A percentile compares a stretch with the other conserved stretches of the same genome.
Evolutionary conservation across 805 yeast species (phyloP).

Genomic region (Cyberlindnera americana): DNA sequence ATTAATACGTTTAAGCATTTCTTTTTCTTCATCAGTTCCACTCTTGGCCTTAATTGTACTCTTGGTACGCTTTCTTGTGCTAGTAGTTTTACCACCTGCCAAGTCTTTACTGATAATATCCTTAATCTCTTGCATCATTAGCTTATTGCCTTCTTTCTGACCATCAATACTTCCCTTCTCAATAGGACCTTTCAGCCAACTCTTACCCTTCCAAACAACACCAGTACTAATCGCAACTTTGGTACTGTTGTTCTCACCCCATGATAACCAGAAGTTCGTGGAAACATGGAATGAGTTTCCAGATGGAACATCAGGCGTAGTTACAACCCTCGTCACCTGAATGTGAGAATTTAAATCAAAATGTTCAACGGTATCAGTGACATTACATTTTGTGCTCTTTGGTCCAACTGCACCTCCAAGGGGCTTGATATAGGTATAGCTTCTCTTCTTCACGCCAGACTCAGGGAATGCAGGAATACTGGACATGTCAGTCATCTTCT

Average conservation of each 20-base stretch:
- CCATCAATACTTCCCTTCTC: slow-evolving; percentile 77
- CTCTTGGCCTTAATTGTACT: slow-evolving; percentile 3
- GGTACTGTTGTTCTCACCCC: slow-evolving; percentile 59
- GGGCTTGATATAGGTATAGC: slow-evolving; percentile 68
- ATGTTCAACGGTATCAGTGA: slow-evolving; percentile 55
- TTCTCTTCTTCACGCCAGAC: slow-evolving; percentile 35
- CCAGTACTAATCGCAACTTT: slow-evolving; percentile 50
- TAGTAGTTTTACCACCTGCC: slow-evolving; percentile 16
- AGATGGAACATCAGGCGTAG: slow-evolving; percentile 93
- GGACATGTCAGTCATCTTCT: slow-evolving; percentile 59
- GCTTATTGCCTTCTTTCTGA: slow-evolving; percentile 54
- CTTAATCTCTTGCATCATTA: slow-evolving; percentile 41
- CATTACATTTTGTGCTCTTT: slow-evolving; percentile 73
- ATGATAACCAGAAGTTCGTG: slow-evolving; percentile 56
- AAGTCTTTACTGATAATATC: slow-evolving; percentile 25
- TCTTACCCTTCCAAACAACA: slow-evolving; percentile 69
- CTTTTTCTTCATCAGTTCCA: not conserved
- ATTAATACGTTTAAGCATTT: not conserved
- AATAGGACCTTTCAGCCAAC: slow-evolving; percentile 73
- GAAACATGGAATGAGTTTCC: slow-evolving; percentile 65
- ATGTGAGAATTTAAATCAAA: slow-evolving; percentile 55
- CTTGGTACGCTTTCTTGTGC: slow-evolving; percentile 18
- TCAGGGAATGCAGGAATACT: slow-evolving; percentile 39
- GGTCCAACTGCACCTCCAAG: slow-evolving; percentile 86
- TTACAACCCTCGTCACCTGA: slow-evolving; percentile 56